A percentile compares a stretch with the other conserved stretches of the same genome.
Evolutionary conservation across 108 stramenopile genomes (phyloP).

Genomic region (Schizochytrium sp.): DNA sequence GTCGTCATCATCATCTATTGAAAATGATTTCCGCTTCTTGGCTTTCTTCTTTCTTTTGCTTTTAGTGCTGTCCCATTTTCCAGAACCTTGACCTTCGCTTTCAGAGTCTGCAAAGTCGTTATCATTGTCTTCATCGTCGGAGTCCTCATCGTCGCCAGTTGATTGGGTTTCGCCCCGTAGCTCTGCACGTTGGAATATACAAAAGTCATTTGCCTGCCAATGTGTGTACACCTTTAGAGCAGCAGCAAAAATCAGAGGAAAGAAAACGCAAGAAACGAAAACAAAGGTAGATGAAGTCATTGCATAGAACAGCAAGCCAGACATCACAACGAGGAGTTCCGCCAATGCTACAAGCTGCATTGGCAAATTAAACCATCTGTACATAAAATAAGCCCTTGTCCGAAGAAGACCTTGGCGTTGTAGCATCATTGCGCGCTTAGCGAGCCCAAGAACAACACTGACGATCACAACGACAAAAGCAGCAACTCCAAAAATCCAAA

Average conservation of each 20-base stretch:
- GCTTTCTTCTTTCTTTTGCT: too few relatives aligned
- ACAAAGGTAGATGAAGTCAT: constrained; percentile 22
- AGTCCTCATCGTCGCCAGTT: neutral
- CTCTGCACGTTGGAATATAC: neutral
- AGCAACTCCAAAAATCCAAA: constrained; percentile 37
- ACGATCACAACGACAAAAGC: constrained; percentile 28
- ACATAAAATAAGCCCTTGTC: constrained; percentile 21
- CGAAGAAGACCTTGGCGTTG: constrained; percentile 24
- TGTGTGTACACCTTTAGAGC: neutral
- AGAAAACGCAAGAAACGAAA: constrained; percentile 23
- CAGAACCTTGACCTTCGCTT: too few relatives aligned
- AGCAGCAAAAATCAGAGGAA: neutral
- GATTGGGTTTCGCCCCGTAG: neutral
- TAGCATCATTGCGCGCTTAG: constrained; percentile 33
- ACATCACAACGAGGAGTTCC: constrained; percentile 51
- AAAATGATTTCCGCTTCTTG: too few relatives aligned
- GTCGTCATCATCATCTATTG: constrained; percentile 17
- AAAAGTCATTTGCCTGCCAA: constrained; percentile 27
- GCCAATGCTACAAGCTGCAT: constrained; percentile 48
- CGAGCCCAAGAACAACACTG: constrained; percentile 5
- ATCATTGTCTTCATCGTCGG: neutral
- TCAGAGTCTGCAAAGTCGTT: too few relatives aligned
- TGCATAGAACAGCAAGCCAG: constrained; percentile 24
- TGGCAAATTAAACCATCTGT: constrained; percentile 6
- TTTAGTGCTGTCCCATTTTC: too few relatives aligned